phyloP scores from a whole-genome alignment of 257 asterid genomes.

The Jacaranda mimosifolia region DNA sequence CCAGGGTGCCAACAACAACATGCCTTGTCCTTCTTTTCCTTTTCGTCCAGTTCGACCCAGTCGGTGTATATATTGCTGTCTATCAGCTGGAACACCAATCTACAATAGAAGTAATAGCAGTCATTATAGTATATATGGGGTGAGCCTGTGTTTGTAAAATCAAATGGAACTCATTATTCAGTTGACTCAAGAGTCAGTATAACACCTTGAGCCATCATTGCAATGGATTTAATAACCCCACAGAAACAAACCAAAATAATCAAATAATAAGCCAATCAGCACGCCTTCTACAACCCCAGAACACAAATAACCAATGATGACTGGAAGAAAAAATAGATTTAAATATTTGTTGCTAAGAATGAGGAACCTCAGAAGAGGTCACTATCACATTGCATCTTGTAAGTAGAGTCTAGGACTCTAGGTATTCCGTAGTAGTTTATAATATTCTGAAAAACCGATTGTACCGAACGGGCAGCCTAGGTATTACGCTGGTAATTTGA shows the following conservation, averaged over 20 bases:
- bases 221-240: too few species aligned
- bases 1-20: slow-evolving; percentile 94
- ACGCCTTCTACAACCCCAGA: too few species aligned
- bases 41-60: slow-evolving; percentile 98
- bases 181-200: neutral
- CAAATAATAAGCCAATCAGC: too few species aligned
- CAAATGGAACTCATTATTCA: neutral
- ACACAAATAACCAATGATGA: too few species aligned
- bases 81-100: slow-evolving; percentile 94
- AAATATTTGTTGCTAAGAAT: too few species aligned
- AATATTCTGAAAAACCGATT: too few species aligned
- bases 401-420: neutral
- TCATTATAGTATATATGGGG: neutral
- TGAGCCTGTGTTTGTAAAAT: neutral
- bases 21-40: slow-evolving; percentile 95
- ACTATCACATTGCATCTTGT: neutral
- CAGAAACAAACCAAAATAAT: too few species aligned
- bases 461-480: neutral
- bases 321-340: too few species aligned
- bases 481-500: neutral
- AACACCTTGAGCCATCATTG: too few species aligned
- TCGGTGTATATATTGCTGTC: slow-evolving; percentile 91
- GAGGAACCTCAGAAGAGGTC: too few species aligned
- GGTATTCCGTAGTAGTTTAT: too few species aligned
- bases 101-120: slow-evolving; percentile 36